Conservation (phyloP, 768 basidiomycete genomes). For the Leccinum ochraceum region DNA sequence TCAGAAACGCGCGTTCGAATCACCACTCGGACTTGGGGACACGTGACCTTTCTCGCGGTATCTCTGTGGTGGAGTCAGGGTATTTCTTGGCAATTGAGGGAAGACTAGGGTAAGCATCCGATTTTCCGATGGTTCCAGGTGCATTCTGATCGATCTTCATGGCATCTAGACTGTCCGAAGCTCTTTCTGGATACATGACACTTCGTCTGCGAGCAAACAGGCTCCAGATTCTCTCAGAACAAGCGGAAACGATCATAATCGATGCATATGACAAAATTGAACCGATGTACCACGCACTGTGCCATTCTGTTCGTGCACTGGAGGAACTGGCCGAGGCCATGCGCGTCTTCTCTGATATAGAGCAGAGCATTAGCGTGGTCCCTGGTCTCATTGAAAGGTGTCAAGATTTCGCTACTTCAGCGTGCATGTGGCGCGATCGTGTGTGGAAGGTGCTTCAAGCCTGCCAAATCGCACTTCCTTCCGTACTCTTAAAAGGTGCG, state of each 20-base stretch:
- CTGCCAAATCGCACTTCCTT: constrained; percentile 24
- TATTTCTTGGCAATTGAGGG: constrained; percentile 66
- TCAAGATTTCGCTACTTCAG: constrained; percentile 26
- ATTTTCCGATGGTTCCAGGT: background rate
- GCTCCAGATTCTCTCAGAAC: constrained; percentile 23
- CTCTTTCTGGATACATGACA: constrained; percentile 16
- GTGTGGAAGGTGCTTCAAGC: constrained; percentile 24
- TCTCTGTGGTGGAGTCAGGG: constrained; percentile 76
- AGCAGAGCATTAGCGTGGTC: constrained; percentile 21
- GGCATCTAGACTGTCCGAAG: constrained; percentile 18
- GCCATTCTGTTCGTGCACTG: constrained; percentile 31
- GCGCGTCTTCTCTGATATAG: constrained; percentile 34
- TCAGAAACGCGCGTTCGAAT: constrained; percentile 58
- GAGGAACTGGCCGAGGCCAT: constrained; percentile 41
- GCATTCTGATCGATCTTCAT: constrained; percentile 1
- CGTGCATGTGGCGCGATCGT: constrained; percentile 29
- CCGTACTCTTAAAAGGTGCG: constrained; percentile 42
- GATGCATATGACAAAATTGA: constrained; percentile 15
- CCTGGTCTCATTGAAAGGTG: constrained; percentile 31
- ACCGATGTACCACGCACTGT: constrained; percentile 22
- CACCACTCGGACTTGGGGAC: constrained; percentile 86
- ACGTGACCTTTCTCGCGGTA: constrained; percentile 81
- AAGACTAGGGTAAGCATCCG: constrained; percentile 58
- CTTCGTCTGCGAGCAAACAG: constrained; percentile 20
- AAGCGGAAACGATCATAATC: constrained; percentile 22